These are phyloP conservation scores for Collybiopsis luxurians DNA, from an alignment of 768 basidiomycete species.

Conservation along the genomic window DNA sequence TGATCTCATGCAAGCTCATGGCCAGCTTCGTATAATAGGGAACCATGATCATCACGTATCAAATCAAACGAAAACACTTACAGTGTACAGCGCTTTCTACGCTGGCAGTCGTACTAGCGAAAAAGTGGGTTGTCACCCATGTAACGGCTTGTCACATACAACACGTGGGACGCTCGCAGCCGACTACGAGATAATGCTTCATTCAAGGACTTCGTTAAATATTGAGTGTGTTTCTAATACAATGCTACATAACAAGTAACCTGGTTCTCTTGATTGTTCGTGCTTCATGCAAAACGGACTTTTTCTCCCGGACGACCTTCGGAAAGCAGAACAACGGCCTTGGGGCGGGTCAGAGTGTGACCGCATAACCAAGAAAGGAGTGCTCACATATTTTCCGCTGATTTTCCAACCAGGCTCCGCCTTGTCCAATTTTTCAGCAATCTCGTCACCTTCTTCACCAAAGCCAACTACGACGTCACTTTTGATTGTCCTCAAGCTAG, in stretches of 20 bases:
- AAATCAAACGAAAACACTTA: not conserved
- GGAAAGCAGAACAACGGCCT: slow-evolving; percentile 87
- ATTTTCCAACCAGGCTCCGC: slow-evolving; percentile 95
- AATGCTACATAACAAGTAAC: too few relatives aligned
- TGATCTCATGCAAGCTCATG: slow-evolving; percentile 34
- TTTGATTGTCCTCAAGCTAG: slow-evolving; percentile 89
- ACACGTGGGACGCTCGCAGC: too few relatives aligned
- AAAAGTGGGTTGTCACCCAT: too few relatives aligned
- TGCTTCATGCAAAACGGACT: slow-evolving; percentile 67
- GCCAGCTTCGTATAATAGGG: slow-evolving; percentile 58
- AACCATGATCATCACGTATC: slow-evolving; percentile 50
- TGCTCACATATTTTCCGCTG: slow-evolving; percentile 84
- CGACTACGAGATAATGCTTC: too few relatives aligned
- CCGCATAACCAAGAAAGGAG: not conserved
- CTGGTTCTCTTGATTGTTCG: too few relatives aligned
- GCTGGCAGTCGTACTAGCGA: too few relatives aligned
- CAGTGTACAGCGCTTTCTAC: too few relatives aligned
- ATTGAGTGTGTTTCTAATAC: too few relatives aligned
- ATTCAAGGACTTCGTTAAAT: too few relatives aligned
- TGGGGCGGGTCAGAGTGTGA: slow-evolving; percentile 3
- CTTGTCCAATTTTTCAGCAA: slow-evolving; percentile 79
- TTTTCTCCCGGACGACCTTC: slow-evolving; percentile 89
- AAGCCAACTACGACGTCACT: slow-evolving; percentile 93
- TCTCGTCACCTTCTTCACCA: slow-evolving; percentile 61
- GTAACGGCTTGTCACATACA: too few relatives aligned